Evolutionary conservation across 148 eudicot species (phyloP), one percentile per base, ranked within the genome.

Genomic region (Vaccinium darrowii): DNA sequence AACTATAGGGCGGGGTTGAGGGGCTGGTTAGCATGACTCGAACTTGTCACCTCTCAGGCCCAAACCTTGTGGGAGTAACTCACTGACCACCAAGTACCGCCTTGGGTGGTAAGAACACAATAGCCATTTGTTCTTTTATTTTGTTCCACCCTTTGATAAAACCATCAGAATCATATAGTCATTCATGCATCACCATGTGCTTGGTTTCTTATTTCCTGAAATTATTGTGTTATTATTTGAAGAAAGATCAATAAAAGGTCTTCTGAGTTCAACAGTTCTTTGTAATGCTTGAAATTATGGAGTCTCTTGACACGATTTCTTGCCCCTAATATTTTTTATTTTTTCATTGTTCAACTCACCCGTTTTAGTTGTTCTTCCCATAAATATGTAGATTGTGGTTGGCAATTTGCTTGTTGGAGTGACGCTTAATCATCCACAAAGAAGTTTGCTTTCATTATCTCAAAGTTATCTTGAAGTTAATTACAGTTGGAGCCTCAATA

Each of bases 31-130:
- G 30, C 13, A n/a, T 63, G 71, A 9, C 14, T 2, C 1, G 12
- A 15, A 62, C 67, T 21, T 62, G 25, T 60, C 67, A 63, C 12
- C 15, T 65, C 33, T 62, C 10, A 11, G 23, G 30, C 96, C 94
- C 92, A 23, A 65, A 65, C 71, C 71, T 13, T n/a, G 12, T 23
- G 4, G 8, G 71, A 65, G 30, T 65, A 65, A 65, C 30, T 30
- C 30, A n/a, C 69, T n/a, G 69, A n/a, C 69, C 25, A n/a, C 3
- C 11, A 65, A 65, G 33, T 23, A 23, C 33, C 71, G 23, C 71
- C 71, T 23, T 13, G 3, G 14, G 11, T 23, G 30, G 30, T 23
- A 65, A 0, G 19, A 69, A 69, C 39, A 30, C 13, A 12, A 16
- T 30, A 69, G 12, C 13, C 13, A 30, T 5, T 69, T 69, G 7